Evolutionary conservation across 768 basidiomycete genomes (phyloP).

Genomic region (Amanita thiersii): DNA sequence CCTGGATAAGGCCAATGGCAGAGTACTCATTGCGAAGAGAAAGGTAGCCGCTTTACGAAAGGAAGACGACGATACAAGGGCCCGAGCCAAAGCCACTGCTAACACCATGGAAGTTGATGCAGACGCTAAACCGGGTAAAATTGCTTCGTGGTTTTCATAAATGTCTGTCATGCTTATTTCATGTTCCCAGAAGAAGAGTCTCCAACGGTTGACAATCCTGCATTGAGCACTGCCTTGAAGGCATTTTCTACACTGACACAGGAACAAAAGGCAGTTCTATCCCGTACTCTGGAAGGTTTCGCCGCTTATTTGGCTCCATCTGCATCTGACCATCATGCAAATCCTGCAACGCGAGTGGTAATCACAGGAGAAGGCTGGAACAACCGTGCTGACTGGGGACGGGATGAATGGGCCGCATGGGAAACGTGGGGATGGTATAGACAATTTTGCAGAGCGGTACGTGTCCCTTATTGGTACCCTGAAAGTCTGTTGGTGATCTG

Average conservation of each 20-base stretch:
- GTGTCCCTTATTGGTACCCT: slow-evolving; percentile 23
- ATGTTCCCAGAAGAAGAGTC: slow-evolving; percentile 26
- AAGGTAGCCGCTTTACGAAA: slow-evolving; percentile 71
- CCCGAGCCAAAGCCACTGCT: slow-evolving; percentile 60
- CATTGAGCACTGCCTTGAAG: slow-evolving; percentile 63
- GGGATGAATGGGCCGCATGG: slow-evolving; percentile 77
- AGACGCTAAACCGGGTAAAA: slow-evolving; percentile 42
- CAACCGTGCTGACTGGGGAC: slow-evolving; percentile 58
- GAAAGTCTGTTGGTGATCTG: slow-evolving; percentile 2
- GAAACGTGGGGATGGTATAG: slow-evolving; percentile 89
- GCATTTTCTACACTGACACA: slow-evolving; percentile 65
- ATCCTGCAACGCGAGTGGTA: slow-evolving; percentile 43
- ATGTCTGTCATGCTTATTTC: slow-evolving; percentile 5
- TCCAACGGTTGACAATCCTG: slow-evolving; percentile 48
- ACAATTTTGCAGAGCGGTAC: slow-evolving; percentile 76
- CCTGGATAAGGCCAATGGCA: slow-evolving; percentile 85
- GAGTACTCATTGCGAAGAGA: slow-evolving; percentile 69
- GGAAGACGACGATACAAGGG: slow-evolving; percentile 83
- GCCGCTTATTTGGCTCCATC: slow-evolving; percentile 49
- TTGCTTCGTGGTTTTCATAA: not conserved
- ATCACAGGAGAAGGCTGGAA: slow-evolving; percentile 66
- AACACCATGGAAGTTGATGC: slow-evolving; percentile 69
- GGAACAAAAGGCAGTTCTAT: slow-evolving; percentile 70
- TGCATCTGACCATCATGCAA: slow-evolving; percentile 33
- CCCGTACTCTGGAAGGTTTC: slow-evolving; percentile 71